A percentile compares a stretch with the other conserved stretches of the same genome.
phyloP scores from a whole-genome alignment of 495 filamentous ascomycete species.

The Penicillium macrosclerotiorum region DNA sequence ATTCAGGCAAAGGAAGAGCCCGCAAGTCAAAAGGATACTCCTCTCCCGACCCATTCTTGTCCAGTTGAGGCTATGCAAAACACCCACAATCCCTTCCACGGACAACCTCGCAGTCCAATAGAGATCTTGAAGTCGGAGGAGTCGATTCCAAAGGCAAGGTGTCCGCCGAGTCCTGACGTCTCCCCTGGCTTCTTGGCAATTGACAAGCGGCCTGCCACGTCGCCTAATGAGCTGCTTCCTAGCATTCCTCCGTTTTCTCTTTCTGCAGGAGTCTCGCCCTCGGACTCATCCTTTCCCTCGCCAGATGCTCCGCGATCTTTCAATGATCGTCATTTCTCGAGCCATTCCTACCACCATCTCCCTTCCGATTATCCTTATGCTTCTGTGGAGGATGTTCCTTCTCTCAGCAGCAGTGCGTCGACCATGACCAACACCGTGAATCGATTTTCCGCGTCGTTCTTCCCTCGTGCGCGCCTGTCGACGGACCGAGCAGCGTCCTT shows the following conservation, averaged over 20 bases:
- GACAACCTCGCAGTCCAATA: constrained; percentile 22
- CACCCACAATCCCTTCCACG: constrained; percentile 21
- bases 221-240: constrained; percentile 52
- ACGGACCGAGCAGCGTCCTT: constrained; percentile 68
- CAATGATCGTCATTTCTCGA: constrained; percentile 42
- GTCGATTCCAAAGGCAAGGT: constrained; percentile 18
- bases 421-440: constrained; percentile 67
- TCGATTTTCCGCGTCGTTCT: constrained; percentile 47
- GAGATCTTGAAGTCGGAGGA: constrained; percentile 35
- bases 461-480: constrained; percentile 43
- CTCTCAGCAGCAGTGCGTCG: constrained; percentile 80
- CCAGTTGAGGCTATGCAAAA: constrained; percentile 15
- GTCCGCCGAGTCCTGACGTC: constrained; percentile 40
- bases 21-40: background rate
- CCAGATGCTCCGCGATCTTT: constrained; percentile 55
- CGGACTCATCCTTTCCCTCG: constrained; percentile 49
- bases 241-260: constrained; percentile 48
- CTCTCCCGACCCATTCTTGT: background rate
- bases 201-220: constrained; percentile 47
- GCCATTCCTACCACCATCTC: constrained; percentile 57
- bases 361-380: constrained; percentile 62
- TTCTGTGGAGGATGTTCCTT: constrained; percentile 85
- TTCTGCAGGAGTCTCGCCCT: constrained; percentile 36
- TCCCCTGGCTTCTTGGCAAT: constrained; percentile 44
- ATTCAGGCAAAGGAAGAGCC: constrained; percentile 41